Evolutionary conservation across 106 monocot species (phyloP).

Genomic region (Agapanthus africanus): DNA sequence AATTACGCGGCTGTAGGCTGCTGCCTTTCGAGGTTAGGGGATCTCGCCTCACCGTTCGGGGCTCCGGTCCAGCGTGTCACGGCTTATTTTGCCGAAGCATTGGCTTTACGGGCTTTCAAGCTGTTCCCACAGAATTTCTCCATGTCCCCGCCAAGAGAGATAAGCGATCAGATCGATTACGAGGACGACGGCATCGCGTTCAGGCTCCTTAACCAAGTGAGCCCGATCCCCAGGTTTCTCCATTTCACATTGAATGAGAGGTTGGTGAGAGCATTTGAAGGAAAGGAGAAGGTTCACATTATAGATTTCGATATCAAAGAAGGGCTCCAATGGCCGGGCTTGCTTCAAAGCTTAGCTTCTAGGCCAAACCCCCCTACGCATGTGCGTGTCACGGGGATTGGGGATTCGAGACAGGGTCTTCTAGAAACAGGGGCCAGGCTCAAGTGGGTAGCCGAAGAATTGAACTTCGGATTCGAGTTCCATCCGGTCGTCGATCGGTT

Average conservation of each 20-base stretch:
- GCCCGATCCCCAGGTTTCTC: conserved; percentile 61
- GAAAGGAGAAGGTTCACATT: conserved; percentile 67
- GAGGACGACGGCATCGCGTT: conserved; percentile 42
- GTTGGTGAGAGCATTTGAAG: conserved; percentile 48
- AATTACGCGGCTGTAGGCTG: conserved; percentile 48
- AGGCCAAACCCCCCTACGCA: conserved; percentile 51
- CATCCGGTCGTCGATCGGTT: conserved; percentile 68
- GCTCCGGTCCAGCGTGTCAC: conserved; percentile 50
- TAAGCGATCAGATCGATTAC: conserved; percentile 15
- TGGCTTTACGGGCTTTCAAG: conserved; percentile 36
- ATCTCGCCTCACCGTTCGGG: conserved; percentile 51
- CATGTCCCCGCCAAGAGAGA: conserved; percentile 29
- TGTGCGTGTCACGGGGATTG: conserved; percentile 79
- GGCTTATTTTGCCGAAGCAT: conserved; percentile 72
- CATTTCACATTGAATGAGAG: conserved; percentile 84
- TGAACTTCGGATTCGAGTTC: conserved; percentile 57
- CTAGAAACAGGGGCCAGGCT: conserved; percentile 62
- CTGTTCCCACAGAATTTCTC: conserved; percentile 67
- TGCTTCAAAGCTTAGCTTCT: conserved; percentile 68
- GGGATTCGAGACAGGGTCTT: conserved; percentile 55
- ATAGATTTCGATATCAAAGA: conserved; percentile 88
- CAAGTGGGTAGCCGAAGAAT: conserved; percentile 36
- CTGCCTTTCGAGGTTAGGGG: conserved; percentile 56
- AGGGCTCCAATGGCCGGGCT: conserved; percentile 81
- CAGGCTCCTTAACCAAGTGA: conserved; percentile 48